Evolutionary conservation across 441 rosid species (phyloP), one percentile per base, ranked within the genome.

Genomic region (Cnidoscolus chayamansa): DNA sequence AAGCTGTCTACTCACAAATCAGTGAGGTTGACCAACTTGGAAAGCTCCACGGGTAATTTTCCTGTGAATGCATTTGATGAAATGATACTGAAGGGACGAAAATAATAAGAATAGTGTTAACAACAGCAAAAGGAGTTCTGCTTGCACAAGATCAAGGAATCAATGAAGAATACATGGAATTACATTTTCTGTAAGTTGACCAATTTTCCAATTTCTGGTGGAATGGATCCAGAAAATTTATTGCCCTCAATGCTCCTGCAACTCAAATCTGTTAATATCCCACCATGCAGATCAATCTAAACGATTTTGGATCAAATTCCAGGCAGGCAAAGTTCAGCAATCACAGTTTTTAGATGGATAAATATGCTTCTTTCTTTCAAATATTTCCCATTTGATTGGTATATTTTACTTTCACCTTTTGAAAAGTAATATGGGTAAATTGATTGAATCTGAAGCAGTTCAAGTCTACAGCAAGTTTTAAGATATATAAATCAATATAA

Each of bases 191-290:
- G 82, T 76, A 94, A 81, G 70, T 80, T 81, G 77, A 72, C 68
- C 85, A 92, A 63, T 43, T 75, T 84, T 68, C 90, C 86, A 66
- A 92, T 90, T 67, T 87, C 89, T 62, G 86, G 88, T 25, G 97
- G 94, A 76, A 94, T 88, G 61, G 76, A 76, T 72, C 97, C 97
- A 0, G 88, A 80, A 80, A 90, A 91, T 8, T 0, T 72, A 79
- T 92, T 94, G 68, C 97, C 98, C 86, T 94, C 97, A 2, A 92
- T 82, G 75, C 90, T 92, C 88, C 97, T 92, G 86, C 50, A 77
- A 84, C 25, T 65, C 31, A 40, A 31, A 54, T 9, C 30, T 53
- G 43, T 51, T 47, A 1, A 64, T 35, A 2, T 20, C 25, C 47
- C 35, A 60, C 62, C 62, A 49, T 35, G 47, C 61, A 67, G 47